Conservation (phyloP, 768 basidiomycete genomes). For the Auricularia sp. region DNA sequence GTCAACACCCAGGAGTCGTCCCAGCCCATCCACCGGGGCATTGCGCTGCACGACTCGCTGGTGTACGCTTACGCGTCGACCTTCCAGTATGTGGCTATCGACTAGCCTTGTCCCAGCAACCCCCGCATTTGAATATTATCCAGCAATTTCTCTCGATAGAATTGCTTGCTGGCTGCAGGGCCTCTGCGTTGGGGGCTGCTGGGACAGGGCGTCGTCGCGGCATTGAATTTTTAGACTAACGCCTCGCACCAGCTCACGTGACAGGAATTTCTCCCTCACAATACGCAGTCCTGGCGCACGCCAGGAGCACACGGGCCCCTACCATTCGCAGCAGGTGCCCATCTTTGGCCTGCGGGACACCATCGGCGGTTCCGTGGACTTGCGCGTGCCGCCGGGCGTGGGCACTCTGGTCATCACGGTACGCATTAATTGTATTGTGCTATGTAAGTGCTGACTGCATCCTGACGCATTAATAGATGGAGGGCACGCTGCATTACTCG, state of each 20-base stretch:
- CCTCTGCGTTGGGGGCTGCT: too few relatives aligned
- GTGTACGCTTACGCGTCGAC: background rate
- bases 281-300: background rate
- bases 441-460: background rate
- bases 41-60: background rate
- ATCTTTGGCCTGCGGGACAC: background rate
- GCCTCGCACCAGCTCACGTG: background rate
- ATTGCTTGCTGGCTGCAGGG: too few relatives aligned
- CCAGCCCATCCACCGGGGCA: background rate
- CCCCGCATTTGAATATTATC: too few relatives aligned
- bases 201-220: too few relatives aligned
- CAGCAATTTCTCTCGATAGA: too few relatives aligned
- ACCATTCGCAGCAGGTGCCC: background rate
- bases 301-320: background rate
- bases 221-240: too few relatives aligned
- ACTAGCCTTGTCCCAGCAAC: background rate
- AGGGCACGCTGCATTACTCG: background rate
- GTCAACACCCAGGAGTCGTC: background rate
- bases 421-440: background rate
- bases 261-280: background rate
- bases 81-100: background rate
- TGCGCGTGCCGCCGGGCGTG: background rate
- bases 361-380: background rate
- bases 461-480: background rate
- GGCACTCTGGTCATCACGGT: background rate